Conservation (phyloP, 768 basidiomycete species). For the Trametes cinnabarina region DNA sequence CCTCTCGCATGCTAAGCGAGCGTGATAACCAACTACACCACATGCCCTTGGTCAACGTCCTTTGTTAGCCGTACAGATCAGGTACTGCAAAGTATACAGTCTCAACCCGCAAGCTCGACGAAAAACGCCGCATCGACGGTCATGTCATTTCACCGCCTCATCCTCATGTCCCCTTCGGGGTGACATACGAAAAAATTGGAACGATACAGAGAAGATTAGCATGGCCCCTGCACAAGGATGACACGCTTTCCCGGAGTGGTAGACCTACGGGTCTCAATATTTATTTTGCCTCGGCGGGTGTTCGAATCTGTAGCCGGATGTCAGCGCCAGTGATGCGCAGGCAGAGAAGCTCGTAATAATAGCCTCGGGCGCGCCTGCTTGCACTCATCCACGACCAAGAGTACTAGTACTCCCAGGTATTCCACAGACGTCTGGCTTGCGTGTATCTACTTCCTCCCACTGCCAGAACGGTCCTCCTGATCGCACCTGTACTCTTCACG, state of each 20-base stretch:
- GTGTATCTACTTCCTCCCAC: no score
- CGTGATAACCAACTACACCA: slow-evolving; percentile 14
- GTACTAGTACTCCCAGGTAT: no score
- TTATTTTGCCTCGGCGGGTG: slow-evolving; percentile 25
- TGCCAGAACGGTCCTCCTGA: no score
- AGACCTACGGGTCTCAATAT: slow-evolving; percentile 47
- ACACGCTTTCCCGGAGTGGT: slow-evolving; percentile 97
- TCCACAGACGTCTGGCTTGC: no score
- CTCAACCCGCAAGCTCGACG: no score
- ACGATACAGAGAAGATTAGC: slow-evolving; percentile 99
- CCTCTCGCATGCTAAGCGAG: slow-evolving; percentile 13
- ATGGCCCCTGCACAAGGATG: slow-evolving; percentile 99
- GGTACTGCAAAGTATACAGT: no score
- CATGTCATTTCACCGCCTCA: neutral
- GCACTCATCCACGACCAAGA: no score
- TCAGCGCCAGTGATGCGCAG: no score
- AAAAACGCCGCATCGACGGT: no score
- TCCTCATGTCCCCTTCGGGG: slow-evolving; percentile 73
- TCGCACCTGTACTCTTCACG: neutral
- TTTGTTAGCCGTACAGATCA: no score
- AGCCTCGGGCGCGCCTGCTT: no score
- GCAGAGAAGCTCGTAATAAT: no score
- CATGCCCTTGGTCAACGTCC: slow-evolving; percentile 3
- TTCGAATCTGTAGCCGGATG: neutral
- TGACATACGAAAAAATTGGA: slow-evolving; percentile 99